A percentile compares a stretch with the other conserved stretches of the same genome.
These are phyloP conservation scores for Copromyces sp. DNA, from an alignment of 495 filamentous ascomycete species.

Conservation along the genomic window DNA sequence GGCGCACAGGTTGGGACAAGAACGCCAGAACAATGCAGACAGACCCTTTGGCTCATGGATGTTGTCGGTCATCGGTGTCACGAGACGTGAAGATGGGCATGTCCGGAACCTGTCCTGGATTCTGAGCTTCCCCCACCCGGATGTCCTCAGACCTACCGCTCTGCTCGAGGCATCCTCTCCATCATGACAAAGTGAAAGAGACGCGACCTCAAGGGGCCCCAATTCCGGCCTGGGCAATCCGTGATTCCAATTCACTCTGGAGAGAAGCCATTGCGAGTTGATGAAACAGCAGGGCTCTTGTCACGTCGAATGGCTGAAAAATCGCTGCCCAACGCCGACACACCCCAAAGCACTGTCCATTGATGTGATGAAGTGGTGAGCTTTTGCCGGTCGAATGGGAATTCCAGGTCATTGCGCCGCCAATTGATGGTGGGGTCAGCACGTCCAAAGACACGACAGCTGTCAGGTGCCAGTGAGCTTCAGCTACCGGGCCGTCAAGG, in stretches of 20 bases:
- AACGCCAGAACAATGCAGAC: neutral
- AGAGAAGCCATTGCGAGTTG: neutral
- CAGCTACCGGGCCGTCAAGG: neutral
- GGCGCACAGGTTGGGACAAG: neutral
- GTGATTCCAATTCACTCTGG: neutral
- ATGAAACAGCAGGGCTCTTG: neutral
- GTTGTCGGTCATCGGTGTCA: neutral
- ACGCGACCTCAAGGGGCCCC: neutral
- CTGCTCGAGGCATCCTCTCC: neutral
- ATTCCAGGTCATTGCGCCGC: neutral
- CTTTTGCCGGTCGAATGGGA: neutral
- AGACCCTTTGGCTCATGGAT: neutral
- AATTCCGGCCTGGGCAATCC: neutral
- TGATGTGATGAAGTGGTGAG: neutral
- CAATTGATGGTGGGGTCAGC: neutral
- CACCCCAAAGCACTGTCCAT: neutral
- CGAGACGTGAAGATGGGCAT: neutral
- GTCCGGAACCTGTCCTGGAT: neutral
- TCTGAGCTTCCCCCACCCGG: neutral
- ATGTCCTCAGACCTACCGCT: neutral
- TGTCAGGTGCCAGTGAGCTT: neutral
- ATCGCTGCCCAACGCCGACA: neutral
- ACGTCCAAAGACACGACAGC: neutral
- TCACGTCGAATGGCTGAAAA: neutral
- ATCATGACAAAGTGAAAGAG: neutral